Conservation (phyloP, 1,284 basidiomycete species). For the Tilletia walkeri region DNA sequence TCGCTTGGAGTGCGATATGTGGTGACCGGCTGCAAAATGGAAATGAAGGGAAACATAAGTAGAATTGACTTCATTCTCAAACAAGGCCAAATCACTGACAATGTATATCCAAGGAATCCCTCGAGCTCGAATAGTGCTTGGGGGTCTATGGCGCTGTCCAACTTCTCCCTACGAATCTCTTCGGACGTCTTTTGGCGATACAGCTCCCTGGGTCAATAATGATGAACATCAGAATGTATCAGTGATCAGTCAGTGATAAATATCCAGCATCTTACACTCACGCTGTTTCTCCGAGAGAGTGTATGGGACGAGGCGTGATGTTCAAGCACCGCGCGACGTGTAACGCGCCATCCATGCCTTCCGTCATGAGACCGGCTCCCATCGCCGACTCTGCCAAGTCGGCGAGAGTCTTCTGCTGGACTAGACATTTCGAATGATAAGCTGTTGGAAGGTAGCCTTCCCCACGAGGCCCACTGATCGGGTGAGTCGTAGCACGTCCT, state of each 20-base stretch:
- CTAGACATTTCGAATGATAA: slow-evolving; percentile 3
- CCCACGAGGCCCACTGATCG: neutral
- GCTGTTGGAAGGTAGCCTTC: slow-evolving; percentile 6
- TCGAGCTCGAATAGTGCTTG: slow-evolving; percentile 27
- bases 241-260: neutral
- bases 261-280: neutral
- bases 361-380: slow-evolving; percentile 26
- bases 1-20: slow-evolving; percentile 40
- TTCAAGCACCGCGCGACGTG: slow-evolving; percentile 20
- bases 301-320: slow-evolving; percentile 25
- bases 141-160: slow-evolving; percentile 23
- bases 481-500: slow-evolving; percentile 12
- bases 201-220: neutral
- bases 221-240: neutral
- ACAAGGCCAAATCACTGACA: slow-evolving; percentile 10
- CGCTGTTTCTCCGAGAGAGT: slow-evolving; percentile 18
- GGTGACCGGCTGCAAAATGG: slow-evolving; percentile 21
- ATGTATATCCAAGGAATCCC: slow-evolving; percentile 24
- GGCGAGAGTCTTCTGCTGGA: slow-evolving; percentile 29
- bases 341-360: slow-evolving; percentile 13
- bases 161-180: slow-evolving; percentile 19
- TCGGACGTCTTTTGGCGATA: neutral
- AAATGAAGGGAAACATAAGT: no score
- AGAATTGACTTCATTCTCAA: no score
- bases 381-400: slow-evolving; percentile 39